phyloP scores from a whole-genome alignment of 495 filamentous ascomycete genomes.

The Viridothelium virens region DNA sequence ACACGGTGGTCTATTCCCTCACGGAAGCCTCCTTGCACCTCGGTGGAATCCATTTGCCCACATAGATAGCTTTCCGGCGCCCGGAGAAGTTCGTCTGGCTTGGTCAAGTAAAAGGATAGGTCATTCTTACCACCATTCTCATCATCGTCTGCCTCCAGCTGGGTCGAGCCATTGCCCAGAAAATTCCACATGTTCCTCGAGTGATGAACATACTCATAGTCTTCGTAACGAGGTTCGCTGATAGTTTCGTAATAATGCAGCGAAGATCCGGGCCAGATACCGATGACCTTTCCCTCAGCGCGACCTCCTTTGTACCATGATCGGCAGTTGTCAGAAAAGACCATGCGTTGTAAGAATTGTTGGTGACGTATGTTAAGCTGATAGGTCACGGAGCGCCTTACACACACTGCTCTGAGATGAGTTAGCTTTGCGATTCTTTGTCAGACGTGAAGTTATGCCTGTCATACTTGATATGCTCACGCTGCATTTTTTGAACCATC shows the following conservation, averaged over 20 bases:
- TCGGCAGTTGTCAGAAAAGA: conserved; percentile 43
- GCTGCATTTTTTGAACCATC: conserved; percentile 43
- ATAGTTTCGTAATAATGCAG: conserved; percentile 43
- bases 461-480: conserved; percentile 39
- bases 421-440: background rate
- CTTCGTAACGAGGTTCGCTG: conserved; percentile 25
- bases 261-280: conserved; percentile 35
- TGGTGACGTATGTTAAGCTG: conserved; percentile 44
- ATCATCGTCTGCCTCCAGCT: background rate
- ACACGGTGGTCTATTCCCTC: background rate
- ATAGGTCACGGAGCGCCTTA: conserved; percentile 38
- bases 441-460: background rate
- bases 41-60: conserved; percentile 1
- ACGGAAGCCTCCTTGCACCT: background rate
- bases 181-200: conserved; percentile 6
- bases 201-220: conserved; percentile 22
- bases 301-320: conserved; percentile 47
- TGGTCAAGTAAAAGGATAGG: conserved; percentile 1
- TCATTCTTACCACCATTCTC: conserved; percentile 5
- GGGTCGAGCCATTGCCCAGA: background rate
- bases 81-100: background rate
- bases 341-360: conserved; percentile 42
- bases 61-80: background rate
- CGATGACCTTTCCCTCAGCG: conserved; percentile 28
- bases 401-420: conserved; percentile 27